Conservation (phyloP, 2,329 filamentous ascomycete species). For the Talaromyces pinophilus region DNA sequence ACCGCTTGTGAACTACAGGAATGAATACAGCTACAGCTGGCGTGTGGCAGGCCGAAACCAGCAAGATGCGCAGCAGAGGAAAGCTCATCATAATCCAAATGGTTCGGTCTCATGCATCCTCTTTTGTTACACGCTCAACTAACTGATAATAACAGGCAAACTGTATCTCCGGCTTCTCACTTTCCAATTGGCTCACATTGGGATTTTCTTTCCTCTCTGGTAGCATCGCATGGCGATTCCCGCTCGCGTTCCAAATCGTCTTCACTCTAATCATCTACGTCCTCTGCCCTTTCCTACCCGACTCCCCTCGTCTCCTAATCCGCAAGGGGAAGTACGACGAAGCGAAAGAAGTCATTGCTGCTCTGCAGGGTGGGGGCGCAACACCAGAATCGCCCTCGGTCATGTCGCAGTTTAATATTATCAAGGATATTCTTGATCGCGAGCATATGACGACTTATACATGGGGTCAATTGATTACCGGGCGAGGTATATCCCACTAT, state of each 20-base stretch:
- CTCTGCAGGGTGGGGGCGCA: slow-evolving; percentile 17
- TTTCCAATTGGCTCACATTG: slow-evolving; percentile 53
- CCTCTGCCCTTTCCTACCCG: slow-evolving; percentile 43
- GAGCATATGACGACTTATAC: slow-evolving; percentile 49
- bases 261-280: slow-evolving; percentile 45
- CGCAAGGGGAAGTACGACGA: slow-evolving; percentile 45
- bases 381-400: slow-evolving; percentile 13
- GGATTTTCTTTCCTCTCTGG: slow-evolving; percentile 36
- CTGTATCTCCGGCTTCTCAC: slow-evolving; percentile 50
- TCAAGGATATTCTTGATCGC: slow-evolving; percentile 44
- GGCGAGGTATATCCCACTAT: slow-evolving; percentile 31
- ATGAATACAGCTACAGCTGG: slow-evolving; percentile 51
- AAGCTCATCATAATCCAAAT: slow-evolving; percentile 34
- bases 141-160: slow-evolving; percentile 46
- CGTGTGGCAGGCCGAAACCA: slow-evolving; percentile 48
- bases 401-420: slow-evolving; percentile 27
- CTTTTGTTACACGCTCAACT: slow-evolving; percentile 1
- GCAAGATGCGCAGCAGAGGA: slow-evolving; percentile 38
- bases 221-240: slow-evolving; percentile 46
- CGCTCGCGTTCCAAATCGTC: slow-evolving; percentile 47
- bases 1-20: too few relatives aligned
- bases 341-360: slow-evolving; percentile 37
- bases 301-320: slow-evolving; percentile 49
- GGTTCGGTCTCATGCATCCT: slow-evolving; percentile 21
- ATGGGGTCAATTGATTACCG: slow-evolving; percentile 49